Evolutionary conservation across 23 red algal genomes (phyloP).

Genomic region (Gracilaria vermiculophylla): DNA sequence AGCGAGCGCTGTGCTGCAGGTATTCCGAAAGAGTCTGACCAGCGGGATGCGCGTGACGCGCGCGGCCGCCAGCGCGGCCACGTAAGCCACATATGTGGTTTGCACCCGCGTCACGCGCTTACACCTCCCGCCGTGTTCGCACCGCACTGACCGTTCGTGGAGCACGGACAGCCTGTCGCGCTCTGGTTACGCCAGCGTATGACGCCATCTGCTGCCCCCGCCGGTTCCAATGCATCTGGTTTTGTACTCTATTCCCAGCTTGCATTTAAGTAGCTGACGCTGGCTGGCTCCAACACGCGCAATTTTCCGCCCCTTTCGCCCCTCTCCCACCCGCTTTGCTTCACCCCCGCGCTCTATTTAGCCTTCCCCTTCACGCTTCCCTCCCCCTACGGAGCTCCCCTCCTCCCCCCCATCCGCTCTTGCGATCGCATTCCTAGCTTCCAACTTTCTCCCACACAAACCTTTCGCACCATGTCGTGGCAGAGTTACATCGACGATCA

Average conservation of each 20-base stretch:
- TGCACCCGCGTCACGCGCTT: background rate
- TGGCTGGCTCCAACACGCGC: background rate
- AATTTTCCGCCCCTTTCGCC: background rate
- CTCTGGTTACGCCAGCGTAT: background rate
- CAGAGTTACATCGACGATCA: conserved; percentile 89
- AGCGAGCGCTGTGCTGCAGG: too few species aligned
- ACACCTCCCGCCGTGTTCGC: conserved; percentile 21
- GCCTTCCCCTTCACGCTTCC: too few species aligned
- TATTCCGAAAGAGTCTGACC: too few species aligned
- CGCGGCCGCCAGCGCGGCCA: conserved; percentile 52
- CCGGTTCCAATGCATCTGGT: background rate
- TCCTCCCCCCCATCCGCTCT: too few species aligned
- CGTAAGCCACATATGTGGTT: too few species aligned
- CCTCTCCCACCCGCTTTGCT: background rate
- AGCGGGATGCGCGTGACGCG: too few species aligned
- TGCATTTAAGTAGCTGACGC: background rate
- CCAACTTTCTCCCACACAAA: background rate
- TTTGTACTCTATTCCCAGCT: background rate
- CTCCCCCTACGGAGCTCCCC: too few species aligned
- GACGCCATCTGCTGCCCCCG: background rate
- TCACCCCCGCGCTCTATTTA: too few species aligned
- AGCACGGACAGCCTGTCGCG: conserved; percentile 80
- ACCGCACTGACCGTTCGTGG: conserved; percentile 82
- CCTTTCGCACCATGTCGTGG: conserved; percentile 25
- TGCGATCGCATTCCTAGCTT: background rate